A percentile compares a stretch with the other conserved stretches of the same genome.
phyloP scores from a whole-genome alignment of 257 asterid genomes.

The Parsonsia alboflavescens region DNA sequence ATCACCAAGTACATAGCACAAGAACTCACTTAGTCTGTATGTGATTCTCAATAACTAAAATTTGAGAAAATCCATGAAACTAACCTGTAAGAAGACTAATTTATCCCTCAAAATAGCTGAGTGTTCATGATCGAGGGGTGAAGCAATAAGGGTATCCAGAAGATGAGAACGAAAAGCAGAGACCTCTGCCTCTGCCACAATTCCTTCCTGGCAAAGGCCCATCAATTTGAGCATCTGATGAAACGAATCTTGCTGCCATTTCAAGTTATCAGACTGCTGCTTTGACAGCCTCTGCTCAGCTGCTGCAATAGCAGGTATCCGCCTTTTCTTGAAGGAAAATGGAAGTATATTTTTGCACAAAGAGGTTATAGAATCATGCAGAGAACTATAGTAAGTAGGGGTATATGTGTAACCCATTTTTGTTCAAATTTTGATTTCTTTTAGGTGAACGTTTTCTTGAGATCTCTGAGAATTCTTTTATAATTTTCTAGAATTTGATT shows the following conservation, averaged over 20 bases:
- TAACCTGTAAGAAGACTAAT: constrained; percentile 87
- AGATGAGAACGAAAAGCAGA: constrained; percentile 70
- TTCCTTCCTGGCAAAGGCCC: constrained; percentile 81
- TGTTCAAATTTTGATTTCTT: background rate
- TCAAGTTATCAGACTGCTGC: constrained; percentile 84
- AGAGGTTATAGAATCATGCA: constrained; percentile 82
- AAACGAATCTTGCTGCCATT: constrained; percentile 97
- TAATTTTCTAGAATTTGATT: constrained; percentile 11
- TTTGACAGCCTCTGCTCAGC: constrained; percentile 80
- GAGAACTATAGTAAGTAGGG: constrained; percentile 75
- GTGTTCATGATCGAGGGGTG: constrained; percentile 70
- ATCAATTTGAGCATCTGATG: constrained; percentile 83
- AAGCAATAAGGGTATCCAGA: constrained; percentile 59
- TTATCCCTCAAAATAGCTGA: constrained; percentile 66
- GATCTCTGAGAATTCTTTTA: background rate
- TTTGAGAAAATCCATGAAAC: background rate
- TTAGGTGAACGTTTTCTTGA: background rate
- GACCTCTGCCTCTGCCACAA: constrained; percentile 68
- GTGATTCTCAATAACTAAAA: background rate
- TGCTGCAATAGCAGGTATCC: constrained; percentile 77
- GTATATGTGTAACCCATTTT: constrained; percentile 72
- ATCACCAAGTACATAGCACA: background rate
- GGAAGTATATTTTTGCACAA: constrained; percentile 84
- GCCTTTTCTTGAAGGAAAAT: constrained; percentile 75
- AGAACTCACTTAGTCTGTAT: background rate